Conservation (phyloP, 2,329 filamentous ascomycete genomes). For the Tolypocladium pustulatum region DNA sequence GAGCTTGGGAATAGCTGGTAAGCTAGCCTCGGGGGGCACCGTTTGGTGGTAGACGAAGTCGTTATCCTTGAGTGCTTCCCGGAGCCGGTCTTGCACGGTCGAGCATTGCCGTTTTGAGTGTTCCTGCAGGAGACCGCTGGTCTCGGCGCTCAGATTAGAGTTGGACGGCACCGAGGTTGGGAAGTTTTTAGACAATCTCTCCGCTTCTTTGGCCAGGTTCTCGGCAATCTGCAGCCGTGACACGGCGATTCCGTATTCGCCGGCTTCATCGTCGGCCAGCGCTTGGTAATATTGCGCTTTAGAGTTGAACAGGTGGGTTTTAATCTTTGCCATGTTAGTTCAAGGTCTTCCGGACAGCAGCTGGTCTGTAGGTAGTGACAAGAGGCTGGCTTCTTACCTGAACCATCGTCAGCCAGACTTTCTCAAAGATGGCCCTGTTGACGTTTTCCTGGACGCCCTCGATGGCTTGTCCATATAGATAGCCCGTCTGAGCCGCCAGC, state of each 20-base stretch:
- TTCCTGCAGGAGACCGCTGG: constrained; percentile 62
- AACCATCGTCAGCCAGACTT: constrained; percentile 77
- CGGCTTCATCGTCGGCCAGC: constrained; percentile 78
- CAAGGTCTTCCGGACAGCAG: not conserved
- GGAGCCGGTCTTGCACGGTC: constrained; percentile 70
- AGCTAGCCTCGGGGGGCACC: constrained; percentile 73
- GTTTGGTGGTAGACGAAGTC: constrained; percentile 97
- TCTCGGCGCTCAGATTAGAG: constrained; percentile 76
- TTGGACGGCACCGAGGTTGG: constrained; percentile 68
- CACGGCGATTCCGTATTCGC: constrained; percentile 77
- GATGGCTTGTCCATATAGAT: constrained; percentile 75
- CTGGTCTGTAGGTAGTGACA: not conserved
- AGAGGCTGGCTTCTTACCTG: constrained; percentile 43
- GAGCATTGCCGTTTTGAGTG: constrained; percentile 74
- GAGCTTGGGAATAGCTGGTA: constrained; percentile 77
- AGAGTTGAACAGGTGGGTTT: constrained; percentile 73
- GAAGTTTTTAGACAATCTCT: constrained; percentile 66
- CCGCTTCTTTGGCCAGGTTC: constrained; percentile 65
- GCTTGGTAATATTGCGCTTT: constrained; percentile 92
- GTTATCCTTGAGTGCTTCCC: constrained; percentile 77
- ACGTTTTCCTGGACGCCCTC: constrained; percentile 93
- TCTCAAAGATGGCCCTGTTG: constrained; percentile 83
- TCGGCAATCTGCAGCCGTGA: constrained; percentile 76
- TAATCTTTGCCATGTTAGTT: constrained; percentile 38
- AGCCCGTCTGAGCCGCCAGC: constrained; percentile 80